Base-by-base conservation (phyloP, 2,329 filamentous ascomycete genomes). In the Scedosporium minutisporum region DNA sequence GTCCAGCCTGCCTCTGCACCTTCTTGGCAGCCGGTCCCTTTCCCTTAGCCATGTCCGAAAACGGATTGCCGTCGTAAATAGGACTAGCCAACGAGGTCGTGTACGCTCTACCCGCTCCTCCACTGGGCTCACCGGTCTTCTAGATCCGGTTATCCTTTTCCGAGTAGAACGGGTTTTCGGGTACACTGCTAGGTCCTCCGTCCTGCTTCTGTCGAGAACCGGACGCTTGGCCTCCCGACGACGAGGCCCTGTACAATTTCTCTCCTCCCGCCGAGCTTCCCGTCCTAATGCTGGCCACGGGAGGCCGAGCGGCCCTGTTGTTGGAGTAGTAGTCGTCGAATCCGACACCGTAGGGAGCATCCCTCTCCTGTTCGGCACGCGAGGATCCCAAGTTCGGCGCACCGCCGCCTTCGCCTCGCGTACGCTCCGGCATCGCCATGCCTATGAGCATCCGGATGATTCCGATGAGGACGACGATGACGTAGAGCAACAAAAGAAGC, bases 401-500 rank as follows among this genome's bases (percentile, higher is more conserved):
- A 5, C 6, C 51, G 14, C 51, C 51, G n/a, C 62, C 63, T 58
- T 64, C 65, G 9, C 77, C 84, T 10, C 85, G 80, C 7, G 77
- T 81, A 65, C 85, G 86, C 61, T 87, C 85, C 1, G 81, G 81
- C 29, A 77, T 77, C 62, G 79, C 77, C 76, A 89, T 84, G 62
- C 87, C 80, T 41, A 80, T 79, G 63, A 87, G 73, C 29, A 87
- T 87, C 64, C 91, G 85, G 58, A 85, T 74, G 62, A 93, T 74
- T 58, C 91, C 95, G 58, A 90, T 80, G 42, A 97, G 79, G 4
- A 91, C 84, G 64, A 96, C 82, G 65, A 95, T 74, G 61, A 96
- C 69, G 81, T 92, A 99, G 29, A 96, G 76, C 3, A 90, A 77
- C 12, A 97, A 75, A 4, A 99, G 77, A 60, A 81, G 84, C 0